Percentiles rank a stretch among this genome's conserved stretches.
Conservation (phyloP, 1,284 basidiomycete genomes). For the Leccinum griseonigrum region DNA sequence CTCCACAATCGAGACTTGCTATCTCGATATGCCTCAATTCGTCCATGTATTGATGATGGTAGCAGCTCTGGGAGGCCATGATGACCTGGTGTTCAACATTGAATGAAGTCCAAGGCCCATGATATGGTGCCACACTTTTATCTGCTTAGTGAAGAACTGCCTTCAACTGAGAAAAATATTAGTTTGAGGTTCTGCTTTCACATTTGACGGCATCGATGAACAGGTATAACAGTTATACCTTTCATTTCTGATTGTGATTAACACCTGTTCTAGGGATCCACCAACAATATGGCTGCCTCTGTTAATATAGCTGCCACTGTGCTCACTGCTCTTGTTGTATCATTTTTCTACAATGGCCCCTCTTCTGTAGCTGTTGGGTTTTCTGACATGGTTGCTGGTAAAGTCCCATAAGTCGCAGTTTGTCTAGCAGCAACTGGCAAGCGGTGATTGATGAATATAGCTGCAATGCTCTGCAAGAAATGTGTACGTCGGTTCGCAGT, state of each 20-base stretch:
- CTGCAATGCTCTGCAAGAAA: no score
- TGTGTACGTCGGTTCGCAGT: no score
- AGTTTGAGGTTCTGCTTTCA: neutral
- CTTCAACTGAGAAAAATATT: no score
- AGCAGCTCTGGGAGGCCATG: neutral
- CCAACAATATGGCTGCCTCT: neutral
- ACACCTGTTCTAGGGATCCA: neutral
- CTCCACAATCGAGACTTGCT: no score
- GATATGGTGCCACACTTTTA: neutral
- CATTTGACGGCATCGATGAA: neutral
- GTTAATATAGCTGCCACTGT: no score
- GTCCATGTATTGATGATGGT: no score
- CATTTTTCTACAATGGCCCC: neutral
- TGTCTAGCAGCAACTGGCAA: neutral
- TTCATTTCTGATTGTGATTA: neutral
- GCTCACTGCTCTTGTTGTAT: neutral
- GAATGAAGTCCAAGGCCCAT: neutral
- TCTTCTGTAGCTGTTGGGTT: neutral
- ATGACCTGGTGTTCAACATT: neutral
- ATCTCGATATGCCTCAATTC: no score
- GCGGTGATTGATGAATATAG: no score
- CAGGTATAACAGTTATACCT: neutral
- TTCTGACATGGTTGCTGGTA: neutral
- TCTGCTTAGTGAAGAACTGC: neutral
- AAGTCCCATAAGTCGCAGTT: neutral